Base-by-base conservation (phyloP, 257 asterid species). In the Rhazya stricta region DNA sequence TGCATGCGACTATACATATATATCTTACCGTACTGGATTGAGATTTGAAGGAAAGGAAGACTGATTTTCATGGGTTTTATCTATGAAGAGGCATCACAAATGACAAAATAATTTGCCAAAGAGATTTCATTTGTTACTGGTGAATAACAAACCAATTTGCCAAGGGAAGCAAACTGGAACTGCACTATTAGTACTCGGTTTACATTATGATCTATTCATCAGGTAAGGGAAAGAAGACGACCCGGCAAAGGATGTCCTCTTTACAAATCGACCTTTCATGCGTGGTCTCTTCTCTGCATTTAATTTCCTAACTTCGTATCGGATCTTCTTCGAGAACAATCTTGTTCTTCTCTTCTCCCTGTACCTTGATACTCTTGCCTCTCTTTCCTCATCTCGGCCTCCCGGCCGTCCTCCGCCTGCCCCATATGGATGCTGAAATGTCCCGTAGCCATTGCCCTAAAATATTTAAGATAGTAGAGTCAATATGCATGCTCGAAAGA, bases 201-300 rank as follows among this genome's bases (percentile, higher is more conserved):
- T 16, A 27, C 29, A 34, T 51, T 18, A 25, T 61, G 2, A 60
- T 23, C 57, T 37, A 6, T 73, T 57, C 69, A 65, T 72, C 39
- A 63, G 32, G 41, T 51, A 10, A 71, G 73, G 80, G 61, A 50
- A 69, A 67, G 88, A 60, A 32, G 86, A 75, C 11, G 79, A 77
- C 23, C 71, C 79, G 34, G 80, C 73, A 11, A 80, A 66, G 11
- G 81, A 57, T 5, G 91, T 50, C 81, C 88, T 86, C 87, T 89
- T 91, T 8, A 89, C 88, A 68, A 91, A 91, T 51, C 97, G 87
- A 34, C 97, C 97, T 85, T 88, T 89, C 78, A 89, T 81, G 29
- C 97, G 79, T 8, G 97, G 97, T 67, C 97, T 87, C 81, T 89
- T 88, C 69, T 91, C 97, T 67, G 97, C 97, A 6, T 89, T 91